Conservation (phyloP, 441 rosid genomes). For the Adansonia gregorii region DNA sequence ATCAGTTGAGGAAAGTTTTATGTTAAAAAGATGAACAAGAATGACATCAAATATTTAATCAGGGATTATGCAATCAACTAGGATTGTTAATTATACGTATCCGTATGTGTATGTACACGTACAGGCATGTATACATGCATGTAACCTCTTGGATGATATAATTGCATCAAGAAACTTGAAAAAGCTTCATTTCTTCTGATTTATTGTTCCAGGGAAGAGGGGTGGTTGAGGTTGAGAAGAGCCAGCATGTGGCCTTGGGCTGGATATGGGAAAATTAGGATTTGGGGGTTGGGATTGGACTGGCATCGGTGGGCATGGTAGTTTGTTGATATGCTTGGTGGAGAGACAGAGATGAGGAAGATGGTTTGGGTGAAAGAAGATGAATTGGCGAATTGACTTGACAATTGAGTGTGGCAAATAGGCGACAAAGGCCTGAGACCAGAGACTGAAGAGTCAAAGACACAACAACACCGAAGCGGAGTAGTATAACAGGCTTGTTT, state of each 20-base stretch:
- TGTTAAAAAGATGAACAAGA: background rate
- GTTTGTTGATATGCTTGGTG: background rate
- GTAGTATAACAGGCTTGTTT: background rate
- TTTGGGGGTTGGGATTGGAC: slow-evolving; percentile 28
- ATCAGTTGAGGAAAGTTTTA: background rate
- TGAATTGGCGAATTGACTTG: background rate
- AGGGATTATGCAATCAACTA: background rate
- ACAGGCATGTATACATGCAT: background rate
- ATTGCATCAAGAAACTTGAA: slow-evolving; percentile 13
- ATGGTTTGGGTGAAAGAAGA: slow-evolving; percentile 5
- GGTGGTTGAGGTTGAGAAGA: slow-evolving; percentile 39
- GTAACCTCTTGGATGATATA: background rate
- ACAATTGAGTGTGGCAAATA: background rate
- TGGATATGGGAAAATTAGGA: slow-evolving; percentile 55
- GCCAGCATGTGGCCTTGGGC: slow-evolving; percentile 63
- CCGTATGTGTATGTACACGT: background rate
- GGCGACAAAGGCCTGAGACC: background rate
- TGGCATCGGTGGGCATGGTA: slow-evolving; percentile 24
- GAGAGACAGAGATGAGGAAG: background rate
- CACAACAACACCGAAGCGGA: background rate
- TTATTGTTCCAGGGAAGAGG: background rate
- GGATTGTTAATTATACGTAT: background rate
- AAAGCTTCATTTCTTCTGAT: background rate
- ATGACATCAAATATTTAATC: slow-evolving; percentile 5
- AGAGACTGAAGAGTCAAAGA: background rate